These are phyloP conservation scores for Gossypium anomalum DNA, from an alignment of 345 rosid species.

Conservation along the genomic window DNA sequence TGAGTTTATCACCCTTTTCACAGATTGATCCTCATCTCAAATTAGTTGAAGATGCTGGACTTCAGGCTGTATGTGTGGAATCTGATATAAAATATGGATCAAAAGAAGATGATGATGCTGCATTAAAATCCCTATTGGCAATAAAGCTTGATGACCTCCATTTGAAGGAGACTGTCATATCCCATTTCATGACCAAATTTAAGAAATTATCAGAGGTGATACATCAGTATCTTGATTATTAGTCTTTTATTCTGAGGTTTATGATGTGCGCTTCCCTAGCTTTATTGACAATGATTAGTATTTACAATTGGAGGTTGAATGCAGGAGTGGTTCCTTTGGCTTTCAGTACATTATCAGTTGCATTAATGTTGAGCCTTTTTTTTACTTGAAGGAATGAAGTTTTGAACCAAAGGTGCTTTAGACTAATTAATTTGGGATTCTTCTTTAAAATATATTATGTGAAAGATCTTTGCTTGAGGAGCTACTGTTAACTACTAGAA, in stretches of 20 bases:
- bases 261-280: background rate
- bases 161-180: slow-evolving; percentile 56
- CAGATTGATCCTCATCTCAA: slow-evolving; percentile 81
- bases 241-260: background rate
- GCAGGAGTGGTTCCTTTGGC: background rate
- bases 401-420: background rate
- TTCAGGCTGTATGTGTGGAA: slow-evolving; percentile 42
- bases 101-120: slow-evolving; percentile 58
- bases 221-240: slow-evolving; percentile 8
- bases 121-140: slow-evolving; percentile 39
- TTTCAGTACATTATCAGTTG: background rate
- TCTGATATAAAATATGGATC: slow-evolving; percentile 47
- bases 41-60: slow-evolving; percentile 57
- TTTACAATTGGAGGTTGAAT: background rate
- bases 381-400: background rate
- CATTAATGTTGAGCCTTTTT: background rate
- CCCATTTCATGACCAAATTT: slow-evolving; percentile 49
- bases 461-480: background rate
- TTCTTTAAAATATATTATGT: background rate
- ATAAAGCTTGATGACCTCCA: slow-evolving; percentile 42
- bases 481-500: slow-evolving; percentile 1
- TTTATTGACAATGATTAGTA: background rate
- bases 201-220: slow-evolving; percentile 67
- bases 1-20: slow-evolving; percentile 20
- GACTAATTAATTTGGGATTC: background rate